phyloP scores from a whole-genome alignment of 306 rosid genomes.

The Hippophae rhamnoides region DNA sequence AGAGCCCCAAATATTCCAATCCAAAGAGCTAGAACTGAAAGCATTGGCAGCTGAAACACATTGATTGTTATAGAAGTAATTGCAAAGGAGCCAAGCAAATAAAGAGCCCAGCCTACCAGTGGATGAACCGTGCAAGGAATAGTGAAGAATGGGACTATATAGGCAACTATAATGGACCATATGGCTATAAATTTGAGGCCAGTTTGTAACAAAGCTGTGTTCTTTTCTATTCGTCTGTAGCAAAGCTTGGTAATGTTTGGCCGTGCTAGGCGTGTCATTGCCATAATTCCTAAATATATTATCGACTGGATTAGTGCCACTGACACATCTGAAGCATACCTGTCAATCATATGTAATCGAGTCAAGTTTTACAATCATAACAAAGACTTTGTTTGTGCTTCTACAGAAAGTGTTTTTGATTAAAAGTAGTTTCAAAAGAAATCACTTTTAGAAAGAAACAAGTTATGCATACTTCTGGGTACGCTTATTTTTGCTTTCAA shows the following conservation, averaged over 20 bases:
- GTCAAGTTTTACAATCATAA: no score
- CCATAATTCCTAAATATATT: conserved; percentile 46
- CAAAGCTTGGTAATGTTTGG: conserved; percentile 66
- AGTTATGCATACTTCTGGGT: no score
- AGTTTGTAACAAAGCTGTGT: conserved; percentile 35
- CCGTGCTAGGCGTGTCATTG: conserved; percentile 57
- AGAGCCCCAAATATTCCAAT: conserved; percentile 48
- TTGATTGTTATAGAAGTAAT: conserved; percentile 46
- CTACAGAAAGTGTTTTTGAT: no score
- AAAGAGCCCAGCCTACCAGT: conserved; percentile 66
- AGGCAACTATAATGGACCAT: conserved; percentile 69
- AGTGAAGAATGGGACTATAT: conserved; percentile 47
- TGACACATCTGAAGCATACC: conserved; percentile 65
- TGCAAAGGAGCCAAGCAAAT: conserved; percentile 53
- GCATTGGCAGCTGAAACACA: conserved; percentile 50
- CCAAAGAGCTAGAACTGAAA: conserved; percentile 54
- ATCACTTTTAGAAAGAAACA: no score
- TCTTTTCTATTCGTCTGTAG: conserved; percentile 59
- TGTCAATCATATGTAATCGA: conserved; percentile 9
- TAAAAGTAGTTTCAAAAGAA: no score
- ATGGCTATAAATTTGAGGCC: conserved; percentile 42
- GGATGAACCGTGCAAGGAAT: conserved; percentile 84
- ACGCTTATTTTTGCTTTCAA: no score
- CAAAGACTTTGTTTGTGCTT: no score
- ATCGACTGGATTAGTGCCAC: conserved; percentile 41